Percentiles rank a stretch among this genome's conserved stretches.
phyloP scores from a whole-genome alignment of 768 basidiomycete species.

The Asterophora parasitica region DNA sequence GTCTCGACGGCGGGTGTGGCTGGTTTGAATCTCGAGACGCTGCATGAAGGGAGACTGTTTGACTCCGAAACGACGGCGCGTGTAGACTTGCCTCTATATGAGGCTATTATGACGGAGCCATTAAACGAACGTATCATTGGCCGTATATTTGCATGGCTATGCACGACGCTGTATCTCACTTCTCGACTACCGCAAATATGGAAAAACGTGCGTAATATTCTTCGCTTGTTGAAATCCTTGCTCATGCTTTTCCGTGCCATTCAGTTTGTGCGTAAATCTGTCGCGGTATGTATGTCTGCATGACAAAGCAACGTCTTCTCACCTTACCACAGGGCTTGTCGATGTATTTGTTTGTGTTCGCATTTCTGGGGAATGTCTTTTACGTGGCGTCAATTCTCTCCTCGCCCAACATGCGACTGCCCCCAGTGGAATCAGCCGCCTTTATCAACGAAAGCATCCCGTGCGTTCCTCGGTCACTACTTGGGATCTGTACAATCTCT shows the following conservation, averaged over 20 bases:
- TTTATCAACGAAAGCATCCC: constrained; percentile 82
- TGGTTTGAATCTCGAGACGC: neutral
- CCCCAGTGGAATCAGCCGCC: constrained; percentile 54
- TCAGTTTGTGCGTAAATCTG: constrained; percentile 85
- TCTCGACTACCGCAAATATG: constrained; percentile 96
- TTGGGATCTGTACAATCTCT: neutral
- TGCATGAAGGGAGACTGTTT: neutral
- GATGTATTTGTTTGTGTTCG: constrained; percentile 88
- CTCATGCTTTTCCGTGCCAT: constrained; percentile 1
- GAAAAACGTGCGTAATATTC: constrained; percentile 78
- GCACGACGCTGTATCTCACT: constrained; percentile 90
- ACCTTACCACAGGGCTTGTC: constrained; percentile 67
- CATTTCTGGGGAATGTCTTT: constrained; percentile 90
- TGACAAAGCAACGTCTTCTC: neutral
- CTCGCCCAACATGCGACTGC: constrained; percentile 57
- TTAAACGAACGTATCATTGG: constrained; percentile 68
- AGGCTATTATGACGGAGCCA: constrained; percentile 22
- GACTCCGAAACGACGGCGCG: neutral
- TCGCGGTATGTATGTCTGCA: constrained; percentile 48
- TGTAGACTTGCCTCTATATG: constrained; percentile 16
- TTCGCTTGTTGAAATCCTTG: neutral
- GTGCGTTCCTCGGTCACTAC: constrained; percentile 39
- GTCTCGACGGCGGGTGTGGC: neutral
- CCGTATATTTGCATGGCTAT: constrained; percentile 90
- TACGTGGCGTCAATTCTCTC: constrained; percentile 89